Evolutionary conservation across 352 stramenopile genomes (phyloP).

Genomic region (Globisporangium okanoganense): DNA sequence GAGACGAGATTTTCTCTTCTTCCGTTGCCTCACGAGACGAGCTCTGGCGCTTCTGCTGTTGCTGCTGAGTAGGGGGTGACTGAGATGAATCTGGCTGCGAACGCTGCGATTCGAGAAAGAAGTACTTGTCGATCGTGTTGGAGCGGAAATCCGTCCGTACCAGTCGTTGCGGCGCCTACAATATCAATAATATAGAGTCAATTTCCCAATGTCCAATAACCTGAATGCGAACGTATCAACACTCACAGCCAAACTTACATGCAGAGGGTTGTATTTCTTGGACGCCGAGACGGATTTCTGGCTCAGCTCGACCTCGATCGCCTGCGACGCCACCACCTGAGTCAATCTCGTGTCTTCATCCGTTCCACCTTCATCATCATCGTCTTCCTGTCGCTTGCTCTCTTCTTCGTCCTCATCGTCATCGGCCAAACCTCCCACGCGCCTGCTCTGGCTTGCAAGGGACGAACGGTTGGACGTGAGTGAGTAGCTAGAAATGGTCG

Average conservation of each 20-base stretch:
- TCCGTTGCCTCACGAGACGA: neutral
- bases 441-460: conserved; percentile 13
- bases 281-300: conserved; percentile 49
- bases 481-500: conserved; percentile 12
- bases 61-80: conserved; percentile 16
- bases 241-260: conserved; percentile 27
- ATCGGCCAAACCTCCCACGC: conserved; percentile 26
- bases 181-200: neutral
- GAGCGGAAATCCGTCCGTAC: conserved; percentile 81
- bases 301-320: conserved; percentile 56
- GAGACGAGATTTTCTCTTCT: conserved; percentile 9
- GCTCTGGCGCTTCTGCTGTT: conserved; percentile 15
- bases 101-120: conserved; percentile 72
- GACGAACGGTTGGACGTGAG: conserved; percentile 1
- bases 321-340: conserved; percentile 20
- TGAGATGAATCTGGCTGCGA: conserved; percentile 39
- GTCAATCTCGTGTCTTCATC: conserved; percentile 5
- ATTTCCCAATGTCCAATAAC: neutral
- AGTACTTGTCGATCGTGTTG: conserved; percentile 87
- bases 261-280: conserved; percentile 65
- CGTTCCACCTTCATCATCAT: conserved; percentile 11
- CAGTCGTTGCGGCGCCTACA: conserved; percentile 70
- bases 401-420: conserved; percentile 34
- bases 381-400: conserved; percentile 12
- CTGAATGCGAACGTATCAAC: neutral